A percentile compares a stretch with the other conserved stretches of the same genome.
Evolutionary conservation across 352 stramenopile species (phyloP).

Genomic region (Phytophthora vignae): DNA sequence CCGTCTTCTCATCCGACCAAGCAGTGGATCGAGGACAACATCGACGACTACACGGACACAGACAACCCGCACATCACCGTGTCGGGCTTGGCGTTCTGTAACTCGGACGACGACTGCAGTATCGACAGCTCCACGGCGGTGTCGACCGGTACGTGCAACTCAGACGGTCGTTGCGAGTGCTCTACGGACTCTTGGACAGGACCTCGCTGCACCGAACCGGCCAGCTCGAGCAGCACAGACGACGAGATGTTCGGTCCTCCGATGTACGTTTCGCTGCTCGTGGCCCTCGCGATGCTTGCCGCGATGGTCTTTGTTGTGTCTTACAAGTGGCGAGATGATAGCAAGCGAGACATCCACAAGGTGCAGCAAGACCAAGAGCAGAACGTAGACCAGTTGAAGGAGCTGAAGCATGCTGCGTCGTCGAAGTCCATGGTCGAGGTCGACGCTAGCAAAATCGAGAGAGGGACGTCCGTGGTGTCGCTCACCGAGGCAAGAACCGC

Average conservation of each 20-base stretch:
- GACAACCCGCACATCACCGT: slow-evolving; percentile 50
- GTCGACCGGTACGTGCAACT: slow-evolving; percentile 31
- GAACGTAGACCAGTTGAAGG: slow-evolving; percentile 13
- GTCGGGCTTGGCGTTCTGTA: slow-evolving; percentile 46
- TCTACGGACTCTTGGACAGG: slow-evolving; percentile 19
- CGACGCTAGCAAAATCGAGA: slow-evolving; percentile 16
- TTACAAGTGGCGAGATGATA: slow-evolving; percentile 4
- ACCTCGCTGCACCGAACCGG: slow-evolving; percentile 21
- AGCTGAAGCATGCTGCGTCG: slow-evolving; percentile 29
- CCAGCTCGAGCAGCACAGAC: slow-evolving; percentile 3
- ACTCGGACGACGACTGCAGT: slow-evolving; percentile 49
- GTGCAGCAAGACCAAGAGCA: slow-evolving; percentile 10
- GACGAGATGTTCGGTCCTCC: slow-evolving; percentile 19
- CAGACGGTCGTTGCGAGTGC: slow-evolving; percentile 33
- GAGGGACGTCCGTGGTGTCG: slow-evolving; percentile 13
- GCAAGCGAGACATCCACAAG: background rate
- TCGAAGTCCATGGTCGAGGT: slow-evolving; percentile 25
- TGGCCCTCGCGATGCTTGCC: slow-evolving; percentile 15
- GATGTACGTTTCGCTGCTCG: slow-evolving; percentile 20
- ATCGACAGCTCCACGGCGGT: slow-evolving; percentile 22
- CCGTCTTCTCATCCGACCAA: slow-evolving; percentile 43
- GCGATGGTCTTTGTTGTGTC: slow-evolving; percentile 6
- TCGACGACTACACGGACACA: slow-evolving; percentile 46
- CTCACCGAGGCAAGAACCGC: slow-evolving; percentile 13
- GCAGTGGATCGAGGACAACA: slow-evolving; percentile 57